Evolutionary conservation across 306 rosid species (phyloP).

Genomic region (Sicyos baderoa): DNA sequence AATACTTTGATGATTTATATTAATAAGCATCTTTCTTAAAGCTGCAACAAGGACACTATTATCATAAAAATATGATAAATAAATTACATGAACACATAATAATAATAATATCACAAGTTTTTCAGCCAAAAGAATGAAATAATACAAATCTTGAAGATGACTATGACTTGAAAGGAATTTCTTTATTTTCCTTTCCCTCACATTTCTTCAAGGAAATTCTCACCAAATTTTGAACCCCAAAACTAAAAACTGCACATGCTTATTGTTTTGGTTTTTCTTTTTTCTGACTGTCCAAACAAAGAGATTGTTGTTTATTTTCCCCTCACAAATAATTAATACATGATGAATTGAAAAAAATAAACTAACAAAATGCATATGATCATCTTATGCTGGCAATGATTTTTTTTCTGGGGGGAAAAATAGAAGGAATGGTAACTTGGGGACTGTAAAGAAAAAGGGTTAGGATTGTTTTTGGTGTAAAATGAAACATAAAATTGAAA

Average conservation of each 20-base stretch:
- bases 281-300: not conserved
- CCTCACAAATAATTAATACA: constrained; percentile 17
- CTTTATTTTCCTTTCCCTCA: not conserved
- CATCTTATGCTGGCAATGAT: not conserved
- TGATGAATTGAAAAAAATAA: not conserved
- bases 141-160: constrained; percentile 2
- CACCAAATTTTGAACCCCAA: not conserved
- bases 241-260: not conserved
- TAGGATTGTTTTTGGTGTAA: constrained; percentile 9
- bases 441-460: constrained; percentile 12
- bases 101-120: not conserved
- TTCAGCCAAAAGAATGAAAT: constrained; percentile 18
- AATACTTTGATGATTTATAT: too few species aligned
- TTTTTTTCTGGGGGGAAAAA: not conserved
- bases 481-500: constrained; percentile 10
- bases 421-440: constrained; percentile 2
- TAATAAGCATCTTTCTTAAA: constrained; percentile 14
- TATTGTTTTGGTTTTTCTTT: not conserved
- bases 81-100: not conserved
- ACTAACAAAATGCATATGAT: constrained; percentile 3
- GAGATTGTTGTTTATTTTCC: not conserved
- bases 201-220: too few species aligned
- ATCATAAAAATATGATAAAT: not conserved
- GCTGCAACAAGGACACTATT: constrained; percentile 6
- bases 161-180: constrained; percentile 6